Evolutionary conservation across 768 basidiomycete species (phyloP).

Genomic region (Lactarius sp.): DNA sequence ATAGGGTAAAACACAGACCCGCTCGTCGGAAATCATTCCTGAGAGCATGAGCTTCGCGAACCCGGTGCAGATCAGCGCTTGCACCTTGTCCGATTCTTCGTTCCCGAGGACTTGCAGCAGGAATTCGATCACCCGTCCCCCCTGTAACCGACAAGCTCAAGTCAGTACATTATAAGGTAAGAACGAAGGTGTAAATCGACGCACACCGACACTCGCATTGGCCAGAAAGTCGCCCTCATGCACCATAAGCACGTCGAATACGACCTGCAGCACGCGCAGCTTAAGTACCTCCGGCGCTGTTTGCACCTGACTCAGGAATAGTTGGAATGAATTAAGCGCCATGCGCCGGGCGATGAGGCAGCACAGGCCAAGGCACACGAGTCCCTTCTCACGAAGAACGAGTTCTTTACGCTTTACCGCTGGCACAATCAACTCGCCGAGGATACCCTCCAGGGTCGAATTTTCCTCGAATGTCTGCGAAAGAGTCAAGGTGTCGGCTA

Average conservation of each 20-base stretch:
- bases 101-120: conserved; percentile 48
- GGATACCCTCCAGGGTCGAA: conserved; percentile 59
- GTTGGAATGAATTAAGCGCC: conserved; percentile 62
- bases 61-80: conserved; percentile 71
- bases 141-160: conserved; percentile 29
- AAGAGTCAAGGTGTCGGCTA: conserved; percentile 1
- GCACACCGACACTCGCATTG: conserved; percentile 34
- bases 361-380: conserved; percentile 76
- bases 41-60: conserved; percentile 81
- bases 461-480: conserved; percentile 57
- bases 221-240: conserved; percentile 66
- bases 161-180: neutral
- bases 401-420: conserved; percentile 86
- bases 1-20: conserved; percentile 40
- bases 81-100: conserved; percentile 58
- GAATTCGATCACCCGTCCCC: conserved; percentile 62
- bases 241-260: conserved; percentile 86
- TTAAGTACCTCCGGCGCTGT: conserved; percentile 59
- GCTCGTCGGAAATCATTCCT: conserved; percentile 67
- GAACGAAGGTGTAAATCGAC: neutral
- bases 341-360: conserved; percentile 80
- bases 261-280: conserved; percentile 64
- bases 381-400: conserved; percentile 71
- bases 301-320: conserved; percentile 76
- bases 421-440: conserved; percentile 85